Evolutionary conservation across 306 rosid species (phyloP).

Genomic region (Betula pendula): DNA sequence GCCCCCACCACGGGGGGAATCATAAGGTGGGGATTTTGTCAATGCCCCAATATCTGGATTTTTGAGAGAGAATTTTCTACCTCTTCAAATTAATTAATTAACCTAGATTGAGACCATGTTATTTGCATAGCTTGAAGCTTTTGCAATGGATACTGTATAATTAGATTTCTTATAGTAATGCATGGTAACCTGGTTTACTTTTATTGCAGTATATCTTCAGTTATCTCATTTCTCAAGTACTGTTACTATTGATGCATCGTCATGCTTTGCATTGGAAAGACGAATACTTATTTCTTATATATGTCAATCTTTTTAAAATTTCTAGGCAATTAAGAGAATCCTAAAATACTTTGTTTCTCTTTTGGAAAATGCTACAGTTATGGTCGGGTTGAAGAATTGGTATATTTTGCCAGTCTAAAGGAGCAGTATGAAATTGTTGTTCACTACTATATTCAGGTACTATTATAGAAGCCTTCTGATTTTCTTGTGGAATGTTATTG

Average conservation of each 20-base stretch:
- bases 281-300: not conserved
- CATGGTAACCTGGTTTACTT: not conserved
- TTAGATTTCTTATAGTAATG: not conserved
- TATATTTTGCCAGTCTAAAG: constrained; percentile 89
- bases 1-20: too few relatives aligned
- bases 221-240: not conserved
- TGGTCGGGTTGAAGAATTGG: constrained; percentile 94
- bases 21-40: not conserved
- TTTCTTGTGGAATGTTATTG: constrained; percentile 12
- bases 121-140: not conserved
- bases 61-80: not conserved
- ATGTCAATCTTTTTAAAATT: constrained; percentile 18
- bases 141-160: not conserved
- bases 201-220: not conserved
- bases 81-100: not conserved
- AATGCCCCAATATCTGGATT: not conserved
- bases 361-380: constrained; percentile 67
- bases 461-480: not conserved
- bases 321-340: constrained; percentile 24
- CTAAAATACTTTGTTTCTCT: constrained; percentile 6
- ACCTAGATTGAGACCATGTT: not conserved
- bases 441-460: constrained; percentile 95
- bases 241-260: not conserved
- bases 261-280: not conserved
- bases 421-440: constrained; percentile 93